Evolutionary conservation across 2,329 filamentous ascomycete genomes (phyloP), one percentile per base, ranked within the genome.

Genomic region (Emergomyces africanus): DNA sequence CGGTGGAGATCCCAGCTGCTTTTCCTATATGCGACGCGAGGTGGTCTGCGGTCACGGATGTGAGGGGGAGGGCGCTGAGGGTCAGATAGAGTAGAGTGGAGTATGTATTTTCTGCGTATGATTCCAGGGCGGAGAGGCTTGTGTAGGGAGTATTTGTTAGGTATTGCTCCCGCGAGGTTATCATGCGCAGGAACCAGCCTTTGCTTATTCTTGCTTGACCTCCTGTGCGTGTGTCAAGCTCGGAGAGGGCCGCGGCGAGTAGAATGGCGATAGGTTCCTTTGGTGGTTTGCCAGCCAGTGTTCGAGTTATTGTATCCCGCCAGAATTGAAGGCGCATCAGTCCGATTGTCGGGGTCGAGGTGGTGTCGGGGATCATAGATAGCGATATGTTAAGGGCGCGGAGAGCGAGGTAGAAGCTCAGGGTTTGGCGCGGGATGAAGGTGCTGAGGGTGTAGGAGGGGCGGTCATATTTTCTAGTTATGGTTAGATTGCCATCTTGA

Each of bases 21-120:
- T 99, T 99, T 57, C 94, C 94, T 60, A 97, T 88, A 71, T 99
- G 94, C 58, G 89, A 95, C 9, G 92, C 92, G 20, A 99, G 79
- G 74, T 99, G 94, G 68, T 99, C 94, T 48, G 90, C 84, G 28
- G 91, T 87, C 67, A 96, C 80, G 0, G 89, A 95, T 10, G 85
- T 83, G 67, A 96, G 78, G 0, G 90, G 88, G 59, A 96, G 75
- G 6, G 87, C 80, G 20, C 89, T 89, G 42, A 97, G 77, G 0
- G 88, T 92, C 62, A 95, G 81, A 71, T 99, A 99, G 74, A 95
- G 83, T 50, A 97, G 78, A 0, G 90, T 95, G 20, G 90, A 90
- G 74, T 97, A 97, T 1, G 94, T 97, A 66, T 90, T 90, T 73
- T 99, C 94, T 0, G 89, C 89, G 69, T 97, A 96, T 53, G 84